These are phyloP conservation scores for Fagopyrum homotropicum DNA, from an alignment of 148 eudicot species.

Conservation along the genomic window DNA sequence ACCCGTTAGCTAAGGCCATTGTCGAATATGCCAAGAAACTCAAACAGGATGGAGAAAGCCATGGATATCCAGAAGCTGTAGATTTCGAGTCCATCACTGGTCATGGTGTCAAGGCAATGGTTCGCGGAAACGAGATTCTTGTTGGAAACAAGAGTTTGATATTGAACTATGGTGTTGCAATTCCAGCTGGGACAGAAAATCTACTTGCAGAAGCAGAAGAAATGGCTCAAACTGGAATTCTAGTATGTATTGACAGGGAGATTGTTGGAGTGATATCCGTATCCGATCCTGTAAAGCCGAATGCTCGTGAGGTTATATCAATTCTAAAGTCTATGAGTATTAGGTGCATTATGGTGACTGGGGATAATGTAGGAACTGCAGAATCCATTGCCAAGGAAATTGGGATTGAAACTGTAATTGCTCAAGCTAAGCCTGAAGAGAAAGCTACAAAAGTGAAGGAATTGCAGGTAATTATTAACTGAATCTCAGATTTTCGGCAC, in stretches of 20 bases:
- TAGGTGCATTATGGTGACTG: constrained; percentile 74
- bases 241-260: constrained; percentile 54
- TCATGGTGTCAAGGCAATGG: constrained; percentile 69
- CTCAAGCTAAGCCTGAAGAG: constrained; percentile 84
- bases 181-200: constrained; percentile 61
- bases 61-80: constrained; percentile 52
- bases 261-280: constrained; percentile 60
- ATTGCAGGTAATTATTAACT: constrained; percentile 49
- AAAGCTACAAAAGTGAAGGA: constrained; percentile 81
- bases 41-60: constrained; percentile 42
- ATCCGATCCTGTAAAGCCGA: constrained; percentile 80
- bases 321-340: constrained; percentile 77
- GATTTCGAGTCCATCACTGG: constrained; percentile 69
- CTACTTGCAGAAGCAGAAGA: constrained; percentile 58
- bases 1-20: constrained; percentile 86
- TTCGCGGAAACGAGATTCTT: constrained; percentile 50
- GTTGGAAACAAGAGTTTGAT: constrained; percentile 83
- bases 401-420: constrained; percentile 66
- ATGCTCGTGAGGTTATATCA: constrained; percentile 67
- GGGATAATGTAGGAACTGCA: constrained; percentile 94
- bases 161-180: constrained; percentile 39
- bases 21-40: constrained; percentile 77
- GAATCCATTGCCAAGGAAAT: constrained; percentile 72
- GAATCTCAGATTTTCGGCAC: no score
- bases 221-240: constrained; percentile 78